Evolutionary conservation across 2,329 filamentous ascomycete species (phyloP).

Genomic region (Cylindrodendrum hubeiense): DNA sequence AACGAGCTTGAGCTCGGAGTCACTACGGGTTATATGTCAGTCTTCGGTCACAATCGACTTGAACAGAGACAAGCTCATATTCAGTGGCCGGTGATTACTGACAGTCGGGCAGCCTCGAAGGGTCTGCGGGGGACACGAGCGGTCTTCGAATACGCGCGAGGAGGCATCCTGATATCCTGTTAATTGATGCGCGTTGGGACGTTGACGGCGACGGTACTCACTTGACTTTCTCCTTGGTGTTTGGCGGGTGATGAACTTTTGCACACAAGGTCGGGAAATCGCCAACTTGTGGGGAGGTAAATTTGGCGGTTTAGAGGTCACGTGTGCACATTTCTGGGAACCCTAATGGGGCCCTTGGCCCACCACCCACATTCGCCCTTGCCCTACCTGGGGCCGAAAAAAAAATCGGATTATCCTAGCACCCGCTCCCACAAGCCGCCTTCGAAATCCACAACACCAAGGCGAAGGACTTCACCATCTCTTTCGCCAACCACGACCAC

Average conservation of each 20-base stretch:
- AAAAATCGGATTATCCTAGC: constrained; percentile 54
- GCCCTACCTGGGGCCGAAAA: constrained; percentile 48
- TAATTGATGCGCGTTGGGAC: constrained; percentile 39
- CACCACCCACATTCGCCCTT: constrained; percentile 40
- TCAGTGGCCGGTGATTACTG: constrained; percentile 97
- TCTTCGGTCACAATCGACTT: constrained; percentile 86
- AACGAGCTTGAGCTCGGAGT: constrained; percentile 99
- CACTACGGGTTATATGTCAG: constrained; percentile 80
- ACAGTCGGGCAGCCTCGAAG: constrained; percentile 99
- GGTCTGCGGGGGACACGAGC: constrained; percentile 98
- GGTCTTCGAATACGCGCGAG: constrained; percentile 93
- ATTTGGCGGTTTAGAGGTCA: constrained; percentile 45
- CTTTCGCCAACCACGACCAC: constrained; percentile 58
- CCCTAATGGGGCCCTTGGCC: constrained; percentile 47
- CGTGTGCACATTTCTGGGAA: constrained; percentile 42
- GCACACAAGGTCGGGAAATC: constrained; percentile 45
- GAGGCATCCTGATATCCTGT: constrained; percentile 54
- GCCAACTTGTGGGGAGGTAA: constrained; percentile 51
- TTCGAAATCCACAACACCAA: constrained; percentile 54
- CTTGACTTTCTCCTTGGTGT: constrained; percentile 56
- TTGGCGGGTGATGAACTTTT: constrained; percentile 52
- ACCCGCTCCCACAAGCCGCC: constrained; percentile 53
- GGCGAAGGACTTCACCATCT: constrained; percentile 48
- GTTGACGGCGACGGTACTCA: constrained; percentile 45
- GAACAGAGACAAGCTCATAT: constrained; percentile 96